Conservation (phyloP, 208 protist species). For the Leishmania amazonensis region DNA sequence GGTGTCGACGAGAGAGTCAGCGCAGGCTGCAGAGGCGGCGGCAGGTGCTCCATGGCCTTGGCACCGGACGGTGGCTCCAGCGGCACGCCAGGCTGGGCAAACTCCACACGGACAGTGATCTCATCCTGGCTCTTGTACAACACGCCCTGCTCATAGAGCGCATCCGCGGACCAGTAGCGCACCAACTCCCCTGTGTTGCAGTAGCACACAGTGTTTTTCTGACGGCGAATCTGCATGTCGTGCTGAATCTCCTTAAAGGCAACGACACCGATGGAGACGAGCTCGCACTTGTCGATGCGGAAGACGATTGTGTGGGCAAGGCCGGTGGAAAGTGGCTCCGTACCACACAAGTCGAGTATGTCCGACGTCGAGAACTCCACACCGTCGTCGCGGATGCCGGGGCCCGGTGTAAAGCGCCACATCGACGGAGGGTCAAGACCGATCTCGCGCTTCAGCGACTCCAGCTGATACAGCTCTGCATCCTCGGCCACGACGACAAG, state of each 20-base stretch:
- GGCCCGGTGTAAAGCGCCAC: constrained; percentile 78
- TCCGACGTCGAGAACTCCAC: constrained; percentile 70
- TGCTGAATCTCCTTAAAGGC: constrained; percentile 40
- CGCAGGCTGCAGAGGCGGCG: constrained; percentile 25
- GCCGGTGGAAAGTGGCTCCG: constrained; percentile 52
- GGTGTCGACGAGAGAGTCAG: constrained; percentile 8
- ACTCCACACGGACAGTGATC: constrained; percentile 56
- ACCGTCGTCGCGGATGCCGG: constrained; percentile 64
- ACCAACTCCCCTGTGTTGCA: constrained; percentile 83
- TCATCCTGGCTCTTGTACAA: constrained; percentile 63
- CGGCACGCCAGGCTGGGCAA: constrained; percentile 37
- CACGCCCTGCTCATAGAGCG: constrained; percentile 44
- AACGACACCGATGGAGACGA: constrained; percentile 71
- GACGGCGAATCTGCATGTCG: constrained; percentile 57
- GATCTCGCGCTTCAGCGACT: constrained; percentile 57
- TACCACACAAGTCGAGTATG: constrained; percentile 77
- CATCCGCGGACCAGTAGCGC: constrained; percentile 37
- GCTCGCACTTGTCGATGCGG: constrained; percentile 79
- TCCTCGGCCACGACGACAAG: constrained; percentile 81
- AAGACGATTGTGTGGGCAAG: constrained; percentile 62
- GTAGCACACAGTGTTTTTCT: constrained; percentile 70
- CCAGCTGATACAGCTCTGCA: constrained; percentile 65
- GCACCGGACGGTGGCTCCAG: constrained; percentile 17
- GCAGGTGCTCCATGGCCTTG: constrained; percentile 3
- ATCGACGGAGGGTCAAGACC: constrained; percentile 40